These are phyloP conservation scores for Geranomyces variabilis DNA, from an alignment of 192 early-diverging fungal genomes.

Conservation along the genomic window DNA sequence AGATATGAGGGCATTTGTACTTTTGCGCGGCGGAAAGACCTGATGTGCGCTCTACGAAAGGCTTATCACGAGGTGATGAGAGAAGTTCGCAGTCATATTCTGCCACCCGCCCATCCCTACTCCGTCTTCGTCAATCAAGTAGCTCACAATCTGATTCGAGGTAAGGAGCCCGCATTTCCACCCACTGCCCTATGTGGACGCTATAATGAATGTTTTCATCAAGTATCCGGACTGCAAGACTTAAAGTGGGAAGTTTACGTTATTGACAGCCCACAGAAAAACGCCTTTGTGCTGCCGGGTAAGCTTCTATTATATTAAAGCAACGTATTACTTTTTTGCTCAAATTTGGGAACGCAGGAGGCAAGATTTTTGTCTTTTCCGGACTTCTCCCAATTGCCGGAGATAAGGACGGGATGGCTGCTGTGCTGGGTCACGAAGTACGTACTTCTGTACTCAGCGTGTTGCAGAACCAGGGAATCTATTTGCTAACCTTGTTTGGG, in stretches of 20 bases:
- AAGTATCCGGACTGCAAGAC: slow-evolving; percentile 62
- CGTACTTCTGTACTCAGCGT: neutral
- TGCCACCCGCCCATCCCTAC: slow-evolving; percentile 67
- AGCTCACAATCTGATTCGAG: slow-evolving; percentile 70
- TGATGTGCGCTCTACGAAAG: no score
- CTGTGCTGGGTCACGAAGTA: slow-evolving; percentile 89
- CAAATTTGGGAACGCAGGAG: slow-evolving; percentile 32
- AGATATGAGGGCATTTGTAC: neutral
- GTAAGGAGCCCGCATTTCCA: slow-evolving; percentile 27
- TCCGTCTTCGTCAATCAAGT: slow-evolving; percentile 71
- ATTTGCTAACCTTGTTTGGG: no score
- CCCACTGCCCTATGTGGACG: neutral
- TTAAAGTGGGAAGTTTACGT: slow-evolving; percentile 93
- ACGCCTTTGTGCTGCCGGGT: slow-evolving; percentile 95
- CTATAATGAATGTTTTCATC: neutral
- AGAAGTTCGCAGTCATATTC: slow-evolving; percentile 66
- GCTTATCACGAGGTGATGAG: slow-evolving; percentile 74
- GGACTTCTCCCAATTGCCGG: slow-evolving; percentile 81
- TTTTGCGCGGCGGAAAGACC: no score
- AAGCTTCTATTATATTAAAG: neutral
- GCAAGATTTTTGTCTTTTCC: slow-evolving; percentile 97
- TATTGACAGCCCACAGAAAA: slow-evolving; percentile 76
- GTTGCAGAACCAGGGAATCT: no score
- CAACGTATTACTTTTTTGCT: neutral
- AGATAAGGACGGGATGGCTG: slow-evolving; percentile 87